These are phyloP conservation scores for Lachancea dasiensis DNA, from an alignment of 805 yeast genomes.

Conservation along the genomic window DNA sequence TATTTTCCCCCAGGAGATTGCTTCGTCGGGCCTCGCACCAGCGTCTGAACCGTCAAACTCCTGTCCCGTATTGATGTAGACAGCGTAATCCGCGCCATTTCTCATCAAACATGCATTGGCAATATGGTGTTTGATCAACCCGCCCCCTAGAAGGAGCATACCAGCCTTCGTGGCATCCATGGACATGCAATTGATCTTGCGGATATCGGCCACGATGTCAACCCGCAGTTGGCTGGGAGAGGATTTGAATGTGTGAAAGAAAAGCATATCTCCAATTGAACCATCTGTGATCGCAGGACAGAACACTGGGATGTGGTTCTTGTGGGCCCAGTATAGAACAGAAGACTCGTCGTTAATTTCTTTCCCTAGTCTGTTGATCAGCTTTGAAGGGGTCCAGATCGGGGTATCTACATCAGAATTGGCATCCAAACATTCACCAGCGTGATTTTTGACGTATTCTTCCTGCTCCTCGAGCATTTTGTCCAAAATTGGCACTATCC, in stretches of 20 bases:
- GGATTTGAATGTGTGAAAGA: constrained; percentile 95
- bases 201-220: constrained; percentile 91
- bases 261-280: constrained; percentile 96
- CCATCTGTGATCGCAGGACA: constrained; percentile 99
- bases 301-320: constrained; percentile 90
- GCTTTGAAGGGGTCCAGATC: constrained; percentile 89
- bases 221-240: constrained; percentile 84
- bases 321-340: constrained; percentile 96
- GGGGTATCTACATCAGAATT: constrained; percentile 38
- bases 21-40: constrained; percentile 99
- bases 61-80: constrained; percentile 95
- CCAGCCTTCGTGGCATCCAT: constrained; percentile 95
- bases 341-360: constrained; percentile 92
- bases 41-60: constrained; percentile 99
- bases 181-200: constrained; percentile 85
- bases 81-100: constrained; percentile 98
- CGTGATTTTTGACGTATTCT: constrained; percentile 48
- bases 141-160: constrained; percentile 95
- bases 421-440: constrained; percentile 53
- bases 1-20: constrained; percentile 98
- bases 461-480: constrained; percentile 86
- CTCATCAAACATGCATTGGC: constrained; percentile 98
- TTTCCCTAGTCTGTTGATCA: constrained; percentile 89
- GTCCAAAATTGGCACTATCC: constrained; percentile 95
- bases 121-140: constrained; percentile 92